Evolutionary conservation across 495 filamentous ascomycete species (phyloP).

Genomic region (Hypoxylon fuscum): DNA sequence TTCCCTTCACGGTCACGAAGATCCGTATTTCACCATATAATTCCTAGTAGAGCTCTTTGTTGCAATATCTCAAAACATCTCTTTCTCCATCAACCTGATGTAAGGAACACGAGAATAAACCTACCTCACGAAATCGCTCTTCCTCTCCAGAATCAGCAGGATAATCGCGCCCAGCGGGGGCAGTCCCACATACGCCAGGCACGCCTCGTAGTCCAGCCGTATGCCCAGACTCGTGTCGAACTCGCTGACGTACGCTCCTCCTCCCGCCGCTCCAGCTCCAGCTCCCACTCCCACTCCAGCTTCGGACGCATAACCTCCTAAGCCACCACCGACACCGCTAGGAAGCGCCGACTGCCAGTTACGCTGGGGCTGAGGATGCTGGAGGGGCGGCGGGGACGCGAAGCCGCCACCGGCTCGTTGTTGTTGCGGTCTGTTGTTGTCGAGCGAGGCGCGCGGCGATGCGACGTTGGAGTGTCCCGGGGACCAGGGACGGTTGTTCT

Average conservation of each 20-base stretch:
- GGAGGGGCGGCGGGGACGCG: slow-evolving; percentile 56
- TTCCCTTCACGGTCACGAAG: no score
- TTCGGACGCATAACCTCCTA: slow-evolving; percentile 22
- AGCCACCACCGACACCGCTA: slow-evolving; percentile 7
- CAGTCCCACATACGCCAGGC: slow-evolving; percentile 85
- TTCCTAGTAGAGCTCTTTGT: no score
- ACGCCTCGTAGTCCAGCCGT: slow-evolving; percentile 82
- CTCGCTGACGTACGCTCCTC: slow-evolving; percentile 59
- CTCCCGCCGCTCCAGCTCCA: no score
- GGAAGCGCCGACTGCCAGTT: slow-evolving; percentile 48
- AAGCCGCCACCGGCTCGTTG: slow-evolving; percentile 44
- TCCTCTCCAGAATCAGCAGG: slow-evolving; percentile 85
- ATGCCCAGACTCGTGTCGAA: slow-evolving; percentile 78
- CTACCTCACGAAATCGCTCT: slow-evolving; percentile 95
- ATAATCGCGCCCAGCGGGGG: slow-evolving; percentile 89
- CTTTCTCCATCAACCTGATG: no score
- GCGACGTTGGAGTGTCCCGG: slow-evolving; percentile 63
- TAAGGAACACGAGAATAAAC: no score
- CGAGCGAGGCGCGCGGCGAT: slow-evolving; percentile 62
- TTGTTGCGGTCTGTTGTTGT: slow-evolving; percentile 51
- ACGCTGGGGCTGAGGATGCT: slow-evolving; percentile 61
- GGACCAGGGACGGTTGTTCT: slow-evolving; percentile 76
- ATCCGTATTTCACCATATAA: no score
- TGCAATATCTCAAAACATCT: not conserved
- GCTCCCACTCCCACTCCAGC: no score